These are phyloP conservation scores for Chaetomium globosum DNA, from an alignment of 2,329 filamentous ascomycete species.

Conservation along the genomic window DNA sequence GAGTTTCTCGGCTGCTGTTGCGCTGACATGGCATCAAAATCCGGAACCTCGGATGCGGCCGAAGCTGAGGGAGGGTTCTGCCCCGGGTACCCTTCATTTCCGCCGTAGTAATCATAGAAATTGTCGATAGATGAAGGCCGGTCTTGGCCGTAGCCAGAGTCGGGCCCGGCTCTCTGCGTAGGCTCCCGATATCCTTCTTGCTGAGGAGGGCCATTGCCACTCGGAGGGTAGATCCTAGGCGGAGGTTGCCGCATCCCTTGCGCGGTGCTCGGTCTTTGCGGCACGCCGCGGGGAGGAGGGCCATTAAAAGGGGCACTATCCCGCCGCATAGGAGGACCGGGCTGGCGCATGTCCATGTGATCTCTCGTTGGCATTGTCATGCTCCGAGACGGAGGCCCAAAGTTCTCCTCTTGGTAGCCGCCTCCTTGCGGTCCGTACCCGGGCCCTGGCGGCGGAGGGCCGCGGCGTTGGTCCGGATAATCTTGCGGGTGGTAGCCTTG, in stretches of 20 bases:
- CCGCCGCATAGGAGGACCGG: conserved; percentile 43
- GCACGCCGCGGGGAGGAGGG: conserved; percentile 47
- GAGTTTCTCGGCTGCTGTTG: conserved; percentile 47
- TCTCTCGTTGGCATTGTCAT: conserved; percentile 63
- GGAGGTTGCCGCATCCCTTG: conserved; percentile 56
- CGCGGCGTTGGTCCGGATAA: conserved; percentile 45
- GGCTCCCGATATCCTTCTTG: conserved; percentile 41
- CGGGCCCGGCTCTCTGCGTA: conserved; percentile 41
- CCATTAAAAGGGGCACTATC: conserved; percentile 52
- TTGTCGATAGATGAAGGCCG: conserved; percentile 51
- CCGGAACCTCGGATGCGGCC: conserved; percentile 43
- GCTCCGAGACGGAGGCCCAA: conserved; percentile 58
- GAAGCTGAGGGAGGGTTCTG: conserved; percentile 36
- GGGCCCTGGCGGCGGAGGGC: conserved; percentile 35
- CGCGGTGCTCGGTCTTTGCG: conserved; percentile 59
- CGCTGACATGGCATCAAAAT: conserved; percentile 49
- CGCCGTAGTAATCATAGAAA: conserved; percentile 60
- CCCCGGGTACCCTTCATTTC: conserved; percentile 40
- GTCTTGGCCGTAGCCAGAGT: conserved; percentile 45
- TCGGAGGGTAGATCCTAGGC: conserved; percentile 54
- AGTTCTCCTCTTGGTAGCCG: conserved; percentile 48
- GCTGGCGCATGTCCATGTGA: conserved; percentile 45
- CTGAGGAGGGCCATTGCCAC: conserved; percentile 46
- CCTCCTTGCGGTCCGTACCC: conserved; percentile 36
- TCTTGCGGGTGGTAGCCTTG: conserved; percentile 44